phyloP scores from a whole-genome alignment of 768 basidiomycete species.

The Serendipita sp. region DNA sequence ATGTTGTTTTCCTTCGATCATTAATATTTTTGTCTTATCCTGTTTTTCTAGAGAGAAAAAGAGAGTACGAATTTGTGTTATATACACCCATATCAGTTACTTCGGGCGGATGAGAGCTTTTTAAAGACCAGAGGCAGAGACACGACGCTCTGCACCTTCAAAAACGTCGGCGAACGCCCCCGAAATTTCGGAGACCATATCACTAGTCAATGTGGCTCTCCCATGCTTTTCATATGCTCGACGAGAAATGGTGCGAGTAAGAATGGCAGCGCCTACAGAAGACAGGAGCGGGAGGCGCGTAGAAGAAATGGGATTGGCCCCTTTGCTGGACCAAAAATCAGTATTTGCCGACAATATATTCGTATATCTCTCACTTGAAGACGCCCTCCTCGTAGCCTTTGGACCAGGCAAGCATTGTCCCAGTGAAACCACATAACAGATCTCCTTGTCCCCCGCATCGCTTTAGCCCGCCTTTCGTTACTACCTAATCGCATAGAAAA shows the following conservation, averaged over 20 bases:
- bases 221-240: constrained; percentile 62
- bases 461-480: constrained; percentile 55
- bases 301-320: constrained; percentile 28
- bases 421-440: constrained; percentile 75
- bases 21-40: not conserved
- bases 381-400: constrained; percentile 79
- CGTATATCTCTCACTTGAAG: constrained; percentile 48
- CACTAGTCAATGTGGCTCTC: constrained; percentile 63
- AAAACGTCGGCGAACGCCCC: constrained; percentile 61
- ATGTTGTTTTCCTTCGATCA: not conserved
- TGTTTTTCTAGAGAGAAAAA: too few relatives aligned
- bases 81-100: too few relatives aligned
- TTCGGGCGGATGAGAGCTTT: too few relatives aligned
- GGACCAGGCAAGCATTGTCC: constrained; percentile 88
- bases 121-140: constrained; percentile 2
- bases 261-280: constrained; percentile 71
- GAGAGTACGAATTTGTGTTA: too few relatives aligned
- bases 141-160: constrained; percentile 38
- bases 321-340: not conserved
- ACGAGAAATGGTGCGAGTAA: constrained; percentile 72
- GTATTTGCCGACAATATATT: not conserved
- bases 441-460: constrained; percentile 96
- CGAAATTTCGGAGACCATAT: constrained; percentile 36
- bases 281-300: constrained; percentile 70
- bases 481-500: not conserved